Conservation (phyloP, 768 basidiomycete species). For the Psilocybe sp. region DNA sequence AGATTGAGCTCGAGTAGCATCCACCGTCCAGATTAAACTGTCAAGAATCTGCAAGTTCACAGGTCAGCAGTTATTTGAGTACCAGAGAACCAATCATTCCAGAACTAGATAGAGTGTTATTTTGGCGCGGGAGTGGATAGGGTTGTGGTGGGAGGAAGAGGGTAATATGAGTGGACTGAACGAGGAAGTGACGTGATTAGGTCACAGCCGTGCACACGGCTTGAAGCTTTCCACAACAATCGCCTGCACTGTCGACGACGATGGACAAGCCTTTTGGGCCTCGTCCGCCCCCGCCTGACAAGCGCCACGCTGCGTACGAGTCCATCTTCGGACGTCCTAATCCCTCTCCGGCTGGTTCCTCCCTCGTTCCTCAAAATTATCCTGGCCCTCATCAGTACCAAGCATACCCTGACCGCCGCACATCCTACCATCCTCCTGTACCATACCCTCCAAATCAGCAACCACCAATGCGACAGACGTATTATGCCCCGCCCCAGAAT, state of each 20-base stretch:
- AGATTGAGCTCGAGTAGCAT: too few species aligned
- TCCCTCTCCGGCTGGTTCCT: background rate
- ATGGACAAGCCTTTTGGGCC: conserved; percentile 58
- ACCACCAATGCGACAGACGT: conserved; percentile 34
- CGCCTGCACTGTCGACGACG: conserved; percentile 13
- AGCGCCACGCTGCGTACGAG: conserved; percentile 80
- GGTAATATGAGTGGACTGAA: too few species aligned
- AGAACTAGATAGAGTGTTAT: too few species aligned
- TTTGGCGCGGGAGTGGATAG: too few species aligned
- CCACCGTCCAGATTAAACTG: too few species aligned
- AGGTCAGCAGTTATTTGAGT: too few species aligned
- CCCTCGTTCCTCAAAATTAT: background rate
- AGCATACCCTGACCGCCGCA: conserved; percentile 9
- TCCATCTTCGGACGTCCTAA: conserved; percentile 81
- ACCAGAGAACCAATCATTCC: too few species aligned
- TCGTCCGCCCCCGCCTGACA: conserved; percentile 57
- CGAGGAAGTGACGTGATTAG: too few species aligned
- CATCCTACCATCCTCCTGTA: conserved; percentile 22
- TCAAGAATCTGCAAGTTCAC: too few species aligned
- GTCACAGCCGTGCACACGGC: too few species aligned
- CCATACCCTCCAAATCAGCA: conserved; percentile 17
- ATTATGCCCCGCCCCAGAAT: conserved; percentile 30
- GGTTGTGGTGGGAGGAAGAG: too few species aligned
- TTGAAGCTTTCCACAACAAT: too few species aligned
- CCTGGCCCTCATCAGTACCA: conserved; percentile 49